A percentile compares a stretch with the other conserved stretches of the same genome.
Conservation (phyloP, 805 yeast species). For the Saturnispora dispora region DNA sequence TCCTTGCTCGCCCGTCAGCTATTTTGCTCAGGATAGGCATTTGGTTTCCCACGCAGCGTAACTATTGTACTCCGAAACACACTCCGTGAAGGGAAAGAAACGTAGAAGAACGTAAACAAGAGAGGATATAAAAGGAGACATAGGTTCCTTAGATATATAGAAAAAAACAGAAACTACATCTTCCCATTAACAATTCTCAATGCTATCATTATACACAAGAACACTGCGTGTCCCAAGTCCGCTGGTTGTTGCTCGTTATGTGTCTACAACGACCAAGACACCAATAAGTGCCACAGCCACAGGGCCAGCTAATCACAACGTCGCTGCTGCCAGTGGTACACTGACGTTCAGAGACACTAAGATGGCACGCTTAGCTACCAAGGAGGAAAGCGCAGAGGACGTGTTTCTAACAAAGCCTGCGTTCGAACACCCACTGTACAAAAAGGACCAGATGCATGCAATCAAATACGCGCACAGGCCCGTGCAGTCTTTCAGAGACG, state of each 20-base stretch:
- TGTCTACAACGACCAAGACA: background rate
- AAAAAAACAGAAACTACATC: too few species aligned
- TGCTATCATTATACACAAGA: background rate
- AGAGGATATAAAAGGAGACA: background rate
- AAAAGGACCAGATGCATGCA: conserved; percentile 29
- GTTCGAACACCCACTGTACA: conserved; percentile 38
- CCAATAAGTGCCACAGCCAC: background rate
- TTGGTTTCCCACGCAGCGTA: background rate
- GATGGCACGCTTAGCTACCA: conserved; percentile 10
- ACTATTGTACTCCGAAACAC: background rate
- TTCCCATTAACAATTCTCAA: background rate
- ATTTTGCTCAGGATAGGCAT: background rate
- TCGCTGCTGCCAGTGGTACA: background rate
- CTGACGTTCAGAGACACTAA: conserved; percentile 10
- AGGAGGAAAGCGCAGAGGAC: conserved; percentile 12
- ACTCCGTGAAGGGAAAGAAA: background rate
- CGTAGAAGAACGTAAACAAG: background rate
- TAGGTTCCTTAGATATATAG: background rate
- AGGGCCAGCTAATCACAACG: background rate
- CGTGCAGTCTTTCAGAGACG: conserved; percentile 41
- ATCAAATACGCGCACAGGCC: conserved; percentile 44
- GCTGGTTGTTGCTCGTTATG: background rate
- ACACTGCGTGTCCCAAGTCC: background rate
- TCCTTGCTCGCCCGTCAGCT: background rate
- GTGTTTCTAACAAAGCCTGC: conserved; percentile 24